Evolutionary conservation across 345 rosid species (phyloP), one percentile per base, ranked within the genome.

Genomic region (Eucalyptus erythrocorys): DNA sequence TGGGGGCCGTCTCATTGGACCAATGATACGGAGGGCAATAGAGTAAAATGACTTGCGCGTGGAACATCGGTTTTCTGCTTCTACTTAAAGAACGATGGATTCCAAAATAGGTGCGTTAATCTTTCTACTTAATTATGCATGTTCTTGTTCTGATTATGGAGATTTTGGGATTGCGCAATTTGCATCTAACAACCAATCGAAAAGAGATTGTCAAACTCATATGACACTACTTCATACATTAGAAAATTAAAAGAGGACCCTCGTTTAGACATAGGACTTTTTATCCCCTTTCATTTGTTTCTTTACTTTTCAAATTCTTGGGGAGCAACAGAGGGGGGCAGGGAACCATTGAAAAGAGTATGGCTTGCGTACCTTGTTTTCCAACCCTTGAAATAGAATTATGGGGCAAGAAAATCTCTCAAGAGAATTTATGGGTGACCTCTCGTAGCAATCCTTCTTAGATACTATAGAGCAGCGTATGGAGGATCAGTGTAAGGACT

Each of bases 351-450:
- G 53, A 16, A 50, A 42, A 71, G 81, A 71, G 26, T 5, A 37
- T 37, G 45, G 11, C 43, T 49, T 76, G 26, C 87, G 21, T 91
- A 94, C 99, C 99, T 96, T 95, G 92, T 98, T 99, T 90, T 98
- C 98, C 86, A 98, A 89, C 84, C 99, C 98, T 92, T 96, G 98
- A 90, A 98, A 97, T 57, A 96, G 92, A 94, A 98, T 97, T 89
- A 95, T 93, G 90, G 98, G 99, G 92, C 99, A 98, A 89, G 98
- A 97, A 93, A 97, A 96, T 89, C 89, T 92, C 87, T 96, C 95
- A 8, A 95, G 97, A 86, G 91, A 95, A 93, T 95, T 97, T 89
- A 96, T 94, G 51, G 99, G 99, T 22, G 99, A 94, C 88, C 98
- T 94, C 89, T 97, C 97, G 84, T 90, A 93, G 92, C 88, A 95